Base-by-base conservation (phyloP, 306 rosid genomes). In the Trifolium pratense region DNA sequence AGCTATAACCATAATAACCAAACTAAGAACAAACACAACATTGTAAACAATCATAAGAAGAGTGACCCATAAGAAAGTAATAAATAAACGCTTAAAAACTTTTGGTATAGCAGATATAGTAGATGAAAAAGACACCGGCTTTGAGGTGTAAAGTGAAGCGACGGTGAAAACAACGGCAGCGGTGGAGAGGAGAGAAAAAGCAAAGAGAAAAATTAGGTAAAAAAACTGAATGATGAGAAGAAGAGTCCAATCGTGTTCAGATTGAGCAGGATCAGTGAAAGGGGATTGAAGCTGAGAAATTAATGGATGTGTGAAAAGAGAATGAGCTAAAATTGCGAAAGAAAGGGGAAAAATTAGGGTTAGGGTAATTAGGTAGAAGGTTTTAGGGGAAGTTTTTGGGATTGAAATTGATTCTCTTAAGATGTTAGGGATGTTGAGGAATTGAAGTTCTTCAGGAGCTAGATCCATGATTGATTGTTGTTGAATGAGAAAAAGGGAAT, bases 81-180 rank as follows among this genome's bases (percentile, higher is more conserved):
- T 63, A 85, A 94, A 94, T 60, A 94, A 75, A 39, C 97, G 93
- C 57, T 89, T 89, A 79, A 94, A 88, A 66, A 88, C 92, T 36
- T 86, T 89, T 2, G 99, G 99, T 0, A 94, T 91, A 42, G 99
- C 97, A 4, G 93, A 83, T 51, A 94, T 64, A 0, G 99, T 91
- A 57, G 77, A 74, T 43, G 91, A 87, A 73, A 87, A 94, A 0
- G 96, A 91, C 43, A 90, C 97, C 5, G 97, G 64, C 59, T 94
- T 94, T 60, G 91, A 71, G 45, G 99, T 91, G 71, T 91, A 94
- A 66, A 94, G 89, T 1, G 99, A 94, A 6, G 99, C 99, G 3
- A 86, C 97, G 42, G 96, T 94, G 95, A 91, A 94, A 63, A 94
- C 99, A 2, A 88, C 88, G 11, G 96, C 99, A 5, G 99, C 99